These are phyloP conservation scores for Podospora pseudocomata DNA, from an alignment of 495 filamentous ascomycete species.

Conservation along the genomic window DNA sequence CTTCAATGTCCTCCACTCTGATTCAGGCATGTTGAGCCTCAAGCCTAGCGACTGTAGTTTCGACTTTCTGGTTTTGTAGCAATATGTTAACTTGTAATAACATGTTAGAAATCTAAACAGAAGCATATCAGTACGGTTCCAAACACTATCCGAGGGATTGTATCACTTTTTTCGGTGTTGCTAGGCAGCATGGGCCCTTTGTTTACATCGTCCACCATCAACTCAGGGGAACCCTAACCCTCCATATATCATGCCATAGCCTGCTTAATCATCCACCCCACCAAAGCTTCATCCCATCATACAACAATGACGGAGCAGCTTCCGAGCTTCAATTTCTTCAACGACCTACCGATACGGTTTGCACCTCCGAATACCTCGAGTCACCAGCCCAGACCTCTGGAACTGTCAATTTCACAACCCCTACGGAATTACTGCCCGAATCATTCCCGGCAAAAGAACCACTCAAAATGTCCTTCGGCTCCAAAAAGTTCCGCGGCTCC, in stretches of 20 bases:
- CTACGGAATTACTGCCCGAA: neutral
- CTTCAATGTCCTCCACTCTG: too few relatives aligned
- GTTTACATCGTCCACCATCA: neutral
- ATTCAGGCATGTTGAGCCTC: too few relatives aligned
- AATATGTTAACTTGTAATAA: too few relatives aligned
- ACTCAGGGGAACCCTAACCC: conserved; percentile 18
- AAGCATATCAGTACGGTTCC: too few relatives aligned
- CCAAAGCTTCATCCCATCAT: neutral
- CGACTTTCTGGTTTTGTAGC: too few relatives aligned
- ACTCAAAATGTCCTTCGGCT: conserved; percentile 49
- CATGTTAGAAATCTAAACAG: too few relatives aligned
- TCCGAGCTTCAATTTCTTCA: neutral
- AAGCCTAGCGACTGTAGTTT: too few relatives aligned
- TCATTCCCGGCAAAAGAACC: neutral
- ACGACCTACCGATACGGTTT: neutral
- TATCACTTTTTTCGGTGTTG: neutral
- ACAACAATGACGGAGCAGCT: neutral
- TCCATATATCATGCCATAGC: neutral
- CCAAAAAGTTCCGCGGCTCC: conserved; percentile 65
- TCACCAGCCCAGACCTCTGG: too few relatives aligned
- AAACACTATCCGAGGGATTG: too few relatives aligned
- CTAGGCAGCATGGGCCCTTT: neutral
- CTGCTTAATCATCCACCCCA: neutral
- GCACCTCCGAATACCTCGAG: neutral
- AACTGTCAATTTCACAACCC: neutral